Percentiles rank a stretch among this genome's conserved stretches.
Evolutionary conservation across 1,139 yeast genomes (phyloP).

Genomic region (Diutina catenulata): DNA sequence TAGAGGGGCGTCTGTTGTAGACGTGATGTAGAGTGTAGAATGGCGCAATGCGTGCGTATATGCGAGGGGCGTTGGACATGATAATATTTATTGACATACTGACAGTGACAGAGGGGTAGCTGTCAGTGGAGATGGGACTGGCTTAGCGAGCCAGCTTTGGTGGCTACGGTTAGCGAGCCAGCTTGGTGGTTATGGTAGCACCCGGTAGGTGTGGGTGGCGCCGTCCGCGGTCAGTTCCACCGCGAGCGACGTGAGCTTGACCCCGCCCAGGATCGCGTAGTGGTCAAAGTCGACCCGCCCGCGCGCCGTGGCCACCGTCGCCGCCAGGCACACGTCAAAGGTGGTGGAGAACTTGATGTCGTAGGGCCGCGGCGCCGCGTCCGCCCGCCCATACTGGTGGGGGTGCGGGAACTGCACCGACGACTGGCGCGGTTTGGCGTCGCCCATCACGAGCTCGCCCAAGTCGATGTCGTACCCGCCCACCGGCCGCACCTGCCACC

Average conservation of each 20-base stretch:
- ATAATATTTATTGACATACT: no score
- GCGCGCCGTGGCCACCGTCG: neutral
- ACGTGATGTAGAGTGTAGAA: no score
- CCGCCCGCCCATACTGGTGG: no score
- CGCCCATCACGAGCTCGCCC: slow-evolving; percentile 2
- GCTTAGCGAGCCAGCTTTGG: no score
- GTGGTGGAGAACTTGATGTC: neutral
- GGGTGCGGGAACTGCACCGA: neutral
- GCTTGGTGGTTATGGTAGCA: neutral
- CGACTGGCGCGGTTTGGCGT: neutral
- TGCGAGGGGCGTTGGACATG: no score
- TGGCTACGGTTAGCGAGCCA: no score
- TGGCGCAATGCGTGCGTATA: no score
- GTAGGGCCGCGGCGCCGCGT: neutral
- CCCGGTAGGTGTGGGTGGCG: no score
- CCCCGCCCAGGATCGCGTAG: neutral
- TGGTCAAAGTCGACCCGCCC: slow-evolving; percentile 5
- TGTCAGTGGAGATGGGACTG: no score
- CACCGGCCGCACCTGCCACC: slow-evolving; percentile 2
- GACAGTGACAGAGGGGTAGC: no score
- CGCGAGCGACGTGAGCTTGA: neutral
- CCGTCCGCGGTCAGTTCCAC: neutral
- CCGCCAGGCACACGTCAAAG: neutral
- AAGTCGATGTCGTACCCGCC: slow-evolving; percentile 3
- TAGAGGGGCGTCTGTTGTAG: no score